Evolutionary conservation across 2,329 filamentous ascomycete genomes (phyloP).

Genomic region (Ascochyta rabiei): DNA sequence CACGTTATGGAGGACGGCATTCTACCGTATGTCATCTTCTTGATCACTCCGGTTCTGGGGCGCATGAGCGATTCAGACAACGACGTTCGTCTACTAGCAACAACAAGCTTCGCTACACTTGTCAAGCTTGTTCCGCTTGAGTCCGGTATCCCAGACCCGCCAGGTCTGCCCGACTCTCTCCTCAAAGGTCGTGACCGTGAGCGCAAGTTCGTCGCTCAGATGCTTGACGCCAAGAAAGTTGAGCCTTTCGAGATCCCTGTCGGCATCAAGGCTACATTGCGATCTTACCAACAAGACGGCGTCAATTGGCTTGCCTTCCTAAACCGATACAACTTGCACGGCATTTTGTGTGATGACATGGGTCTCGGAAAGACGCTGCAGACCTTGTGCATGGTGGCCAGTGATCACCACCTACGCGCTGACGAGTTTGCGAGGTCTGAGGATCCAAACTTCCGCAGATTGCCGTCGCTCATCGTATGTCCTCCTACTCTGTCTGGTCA

Average conservation of each 20-base stretch:
- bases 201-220: conserved; percentile 93
- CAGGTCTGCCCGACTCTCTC: conserved; percentile 85
- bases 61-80: conserved; percentile 99
- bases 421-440: conserved; percentile 87
- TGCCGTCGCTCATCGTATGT: conserved; percentile 94
- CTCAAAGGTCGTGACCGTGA: conserved; percentile 91
- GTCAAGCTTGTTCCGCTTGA: conserved; percentile 97
- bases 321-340: conserved; percentile 96
- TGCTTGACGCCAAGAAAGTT: conserved; percentile 95
- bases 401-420: conserved; percentile 91
- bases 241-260: conserved; percentile 93
- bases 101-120: conserved; percentile 93
- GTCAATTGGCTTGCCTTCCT: conserved; percentile 99
- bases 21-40: conserved; percentile 96
- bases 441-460: conserved; percentile 74
- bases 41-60: conserved; percentile 94
- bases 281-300: conserved; percentile 97
- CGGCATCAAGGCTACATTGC: conserved; percentile 93
- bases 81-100: conserved; percentile 90
- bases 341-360: conserved; percentile 99
- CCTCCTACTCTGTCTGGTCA: conserved; percentile 95
- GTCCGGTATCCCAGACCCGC: conserved; percentile 95
- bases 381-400: conserved; percentile 96
- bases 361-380: conserved; percentile 97
- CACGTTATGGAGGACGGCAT: conserved; percentile 98